A percentile compares a stretch with the other conserved stretches of the same genome.
phyloP scores from a whole-genome alignment of 2,329 filamentous ascomycete species.

The Xylaria sp. region DNA sequence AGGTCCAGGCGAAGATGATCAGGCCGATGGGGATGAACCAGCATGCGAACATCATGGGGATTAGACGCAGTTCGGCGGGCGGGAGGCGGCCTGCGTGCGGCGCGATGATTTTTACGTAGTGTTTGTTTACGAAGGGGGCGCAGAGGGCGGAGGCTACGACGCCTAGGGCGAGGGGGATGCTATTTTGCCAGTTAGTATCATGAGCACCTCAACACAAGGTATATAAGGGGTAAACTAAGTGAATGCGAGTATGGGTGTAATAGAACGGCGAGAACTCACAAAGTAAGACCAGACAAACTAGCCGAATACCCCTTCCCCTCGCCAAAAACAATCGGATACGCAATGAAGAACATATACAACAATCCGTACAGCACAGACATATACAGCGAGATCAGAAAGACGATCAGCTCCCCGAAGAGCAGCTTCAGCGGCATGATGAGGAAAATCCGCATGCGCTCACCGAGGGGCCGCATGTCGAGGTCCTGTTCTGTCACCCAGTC shows the following conservation, averaged over 20 bases:
- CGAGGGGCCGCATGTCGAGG: slow-evolving; percentile 75
- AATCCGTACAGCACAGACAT: slow-evolving; percentile 84
- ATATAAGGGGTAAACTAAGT: too few species aligned
- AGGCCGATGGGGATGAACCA: slow-evolving; percentile 74
- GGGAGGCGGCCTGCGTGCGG: slow-evolving; percentile 57
- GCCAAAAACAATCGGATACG: slow-evolving; percentile 77
- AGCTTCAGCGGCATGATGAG: slow-evolving; percentile 86
- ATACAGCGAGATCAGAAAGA: slow-evolving; percentile 84
- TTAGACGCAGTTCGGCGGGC: slow-evolving; percentile 79
- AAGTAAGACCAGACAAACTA: slow-evolving; percentile 83
- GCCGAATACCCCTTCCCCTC: slow-evolving; percentile 82
- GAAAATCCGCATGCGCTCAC: slow-evolving; percentile 77
- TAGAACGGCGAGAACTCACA: slow-evolving; percentile 56
- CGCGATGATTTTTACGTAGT: slow-evolving; percentile 69
- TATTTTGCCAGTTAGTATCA: too few species aligned
- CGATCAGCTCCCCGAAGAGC: slow-evolving; percentile 84
- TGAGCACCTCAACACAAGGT: too few species aligned
- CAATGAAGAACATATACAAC: slow-evolving; percentile 82
- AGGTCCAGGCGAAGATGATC: slow-evolving; percentile 71
- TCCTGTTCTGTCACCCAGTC: slow-evolving; percentile 84
- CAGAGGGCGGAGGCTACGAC: slow-evolving; percentile 74
- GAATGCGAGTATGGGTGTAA: background rate
- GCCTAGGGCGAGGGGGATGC: slow-evolving; percentile 82
- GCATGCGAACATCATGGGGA: slow-evolving; percentile 84
- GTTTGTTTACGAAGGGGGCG: slow-evolving; percentile 80